Base-by-base conservation (phyloP, 768 basidiomycete species). In the Guyanaporus albipodus region DNA sequence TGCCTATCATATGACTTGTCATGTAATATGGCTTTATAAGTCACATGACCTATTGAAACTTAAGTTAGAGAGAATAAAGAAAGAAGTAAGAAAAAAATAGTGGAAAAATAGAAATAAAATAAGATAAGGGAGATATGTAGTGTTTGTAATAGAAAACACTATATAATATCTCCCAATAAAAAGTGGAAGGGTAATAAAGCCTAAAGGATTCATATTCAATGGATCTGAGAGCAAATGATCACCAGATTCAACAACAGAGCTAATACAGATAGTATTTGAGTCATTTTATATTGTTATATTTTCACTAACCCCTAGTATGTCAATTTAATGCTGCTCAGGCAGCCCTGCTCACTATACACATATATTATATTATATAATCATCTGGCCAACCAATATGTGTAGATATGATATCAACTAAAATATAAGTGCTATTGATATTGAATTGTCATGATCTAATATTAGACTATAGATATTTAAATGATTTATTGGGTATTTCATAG, bases 191-290 rank as follows among this genome's bases (percentile, higher is more conserved):
- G 10, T 14, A 2, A 29, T 9, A 8, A 8, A 4, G 4, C 8
- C 8, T 32, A 15, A 32, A 32, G 15, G n/a, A 32, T 32, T 15
- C 7, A 14, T 7, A 4, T 8, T 12, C 11, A 15, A 29, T 6
- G 27, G 8, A 39, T 15, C 14, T 19, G 48, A 46, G 50, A 33
- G 21, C 2, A 22, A 42, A 21, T 54, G 49, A 46, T 38, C 36
- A 41, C 35, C 46, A 32, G 29, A 24, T 17, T 12, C 14, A 14
- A 44, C 9, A 3, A 42, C 46, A 38, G 26, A 48, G 10, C 14
- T 41, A 15, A 36, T 43, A 11, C 32, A 24, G 14, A 9, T 21
- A 8, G 49, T 41, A 26, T 17, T 31, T 15, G 4, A 31, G 6
- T 21, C 18, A 8, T 41, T 28, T 12, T 28, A 28, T 28, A 10